Base-by-base conservation (phyloP, 139 green algal species). In the Micromonas commoda region DNA sequence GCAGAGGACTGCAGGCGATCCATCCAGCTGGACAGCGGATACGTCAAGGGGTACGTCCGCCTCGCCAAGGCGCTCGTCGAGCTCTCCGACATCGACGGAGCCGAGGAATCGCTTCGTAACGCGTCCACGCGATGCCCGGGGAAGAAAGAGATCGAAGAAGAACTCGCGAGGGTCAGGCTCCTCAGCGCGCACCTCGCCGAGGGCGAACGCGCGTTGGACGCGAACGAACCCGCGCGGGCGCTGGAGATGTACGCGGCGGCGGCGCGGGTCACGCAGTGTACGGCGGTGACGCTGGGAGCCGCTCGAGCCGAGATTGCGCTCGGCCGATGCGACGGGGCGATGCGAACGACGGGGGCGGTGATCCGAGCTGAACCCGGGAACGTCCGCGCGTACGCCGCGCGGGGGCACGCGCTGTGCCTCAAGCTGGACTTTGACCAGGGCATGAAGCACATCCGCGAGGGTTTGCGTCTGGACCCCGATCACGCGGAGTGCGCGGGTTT, bases 361-460 rank as follows among this genome's bases (percentile, higher is more conserved):
- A 69, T 78, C n/a, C 52, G 54, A 9, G 57, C 26, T 19, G 52
- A 78, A 2, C 16, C 19, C 16, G 26, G 19, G n/a, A 71, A 31
- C 32, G 54, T 70, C 1, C 21, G 51, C 24, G 51, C 51, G 13
- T 69, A 78, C 73, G 51, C 31, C 19, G 32, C 70, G 73, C 54
- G 73, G 37, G 73, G 73, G 23, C 2, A 31, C 28, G 73, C 73
- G 73, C 57, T 78, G 51, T 69, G 29, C n/a, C 21, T 53, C 53
- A 45, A 23, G 2, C 16, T 28, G 2, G 73, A 78, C 57, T 39
- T 78, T 2, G 73, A 70, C 31, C 54, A 71, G 19, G 73, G 52
- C 2, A 53, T 71, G 29, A 39, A 37, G 31, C 31, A 54, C 24
- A 20, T 78, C 24, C 26, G 24, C 32, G 26, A 70, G 53, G 45